Percentiles rank a stretch among this genome's conserved stretches.
These are phyloP conservation scores for Colletotrichum sp. DNA, from an alignment of 2,329 filamentous ascomycete genomes.

Conservation along the genomic window DNA sequence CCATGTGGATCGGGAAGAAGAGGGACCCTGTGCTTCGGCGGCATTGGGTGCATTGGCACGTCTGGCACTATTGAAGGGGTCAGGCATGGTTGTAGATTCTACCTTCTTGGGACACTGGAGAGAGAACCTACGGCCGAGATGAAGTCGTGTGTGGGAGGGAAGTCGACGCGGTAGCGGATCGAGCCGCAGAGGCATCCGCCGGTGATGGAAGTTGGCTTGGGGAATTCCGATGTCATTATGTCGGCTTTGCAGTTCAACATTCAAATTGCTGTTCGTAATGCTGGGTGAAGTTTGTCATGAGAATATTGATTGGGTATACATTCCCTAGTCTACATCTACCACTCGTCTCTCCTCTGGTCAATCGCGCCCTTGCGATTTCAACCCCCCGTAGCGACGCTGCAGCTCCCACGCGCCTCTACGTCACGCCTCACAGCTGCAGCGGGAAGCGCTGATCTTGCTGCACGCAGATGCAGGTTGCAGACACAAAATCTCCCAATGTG, in stretches of 20 bases:
- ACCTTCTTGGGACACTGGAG: background rate
- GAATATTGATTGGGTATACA: background rate
- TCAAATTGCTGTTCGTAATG: background rate
- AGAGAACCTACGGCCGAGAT: constrained; percentile 30
- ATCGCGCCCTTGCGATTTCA: constrained; percentile 29
- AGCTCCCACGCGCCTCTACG: background rate
- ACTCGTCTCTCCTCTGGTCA: constrained; percentile 23
- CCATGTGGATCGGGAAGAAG: constrained; percentile 43
- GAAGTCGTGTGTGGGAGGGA: constrained; percentile 51
- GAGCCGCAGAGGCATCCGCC: constrained; percentile 57
- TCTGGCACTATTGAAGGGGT: constrained; percentile 25
- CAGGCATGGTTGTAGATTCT: background rate
- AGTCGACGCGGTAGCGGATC: constrained; percentile 52
- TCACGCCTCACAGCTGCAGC: background rate
- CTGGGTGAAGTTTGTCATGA: background rate
- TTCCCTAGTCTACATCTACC: background rate
- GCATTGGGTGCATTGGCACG: constrained; percentile 61
- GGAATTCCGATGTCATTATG: background rate
- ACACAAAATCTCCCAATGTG: background rate
- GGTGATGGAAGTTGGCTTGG: constrained; percentile 39
- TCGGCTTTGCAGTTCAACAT: background rate
- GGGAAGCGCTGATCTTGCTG: background rate
- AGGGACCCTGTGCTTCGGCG: constrained; percentile 55
- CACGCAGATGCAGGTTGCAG: background rate
- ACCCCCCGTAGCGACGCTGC: background rate